phyloP scores from a whole-genome alignment of 2,329 filamentous ascomycete species.

The Alternaria consortialis region DNA sequence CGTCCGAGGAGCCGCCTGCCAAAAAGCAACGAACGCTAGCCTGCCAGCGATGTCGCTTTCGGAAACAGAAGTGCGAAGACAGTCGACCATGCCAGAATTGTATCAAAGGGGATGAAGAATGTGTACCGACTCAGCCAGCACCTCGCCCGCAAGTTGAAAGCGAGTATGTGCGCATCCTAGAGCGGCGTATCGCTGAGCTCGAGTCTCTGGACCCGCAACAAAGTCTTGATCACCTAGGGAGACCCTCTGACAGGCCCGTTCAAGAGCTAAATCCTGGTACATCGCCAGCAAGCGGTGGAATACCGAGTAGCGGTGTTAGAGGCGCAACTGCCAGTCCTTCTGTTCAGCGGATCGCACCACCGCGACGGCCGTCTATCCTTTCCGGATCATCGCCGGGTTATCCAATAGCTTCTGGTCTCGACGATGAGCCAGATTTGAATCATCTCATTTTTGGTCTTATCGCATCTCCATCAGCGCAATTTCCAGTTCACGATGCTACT shows the following conservation, averaged over 20 bases:
- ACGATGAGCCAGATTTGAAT: constrained; percentile 16
- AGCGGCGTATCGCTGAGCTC: constrained; percentile 27
- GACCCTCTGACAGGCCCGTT: not conserved
- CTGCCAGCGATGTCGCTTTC: constrained; percentile 58
- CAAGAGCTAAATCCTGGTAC: not conserved
- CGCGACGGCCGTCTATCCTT: constrained; percentile 9
- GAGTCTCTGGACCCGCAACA: constrained; percentile 27
- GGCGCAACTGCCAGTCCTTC: not conserved
- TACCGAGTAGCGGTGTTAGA: not conserved
- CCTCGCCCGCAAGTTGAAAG: constrained; percentile 20
- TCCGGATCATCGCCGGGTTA: constrained; percentile 16
- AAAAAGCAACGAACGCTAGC: constrained; percentile 56
- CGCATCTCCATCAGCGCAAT: constrained; percentile 19
- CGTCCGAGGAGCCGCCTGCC: constrained; percentile 16
- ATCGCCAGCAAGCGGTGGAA: constrained; percentile 1
- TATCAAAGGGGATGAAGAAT: constrained; percentile 79
- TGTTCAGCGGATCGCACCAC: not conserved
- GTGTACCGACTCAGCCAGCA: constrained; percentile 47
- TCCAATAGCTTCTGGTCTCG: constrained; percentile 5
- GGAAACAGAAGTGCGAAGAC: constrained; percentile 39
- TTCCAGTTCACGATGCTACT: not conserved
- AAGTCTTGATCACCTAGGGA: constrained; percentile 22
- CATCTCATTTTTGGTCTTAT: constrained; percentile 27
- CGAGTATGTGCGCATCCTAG: constrained; percentile 30
- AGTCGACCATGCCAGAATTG: constrained; percentile 62